These are phyloP conservation scores for Yarrowia sp. DNA, from an alignment of 805 yeast genomes.

Conservation along the genomic window DNA sequence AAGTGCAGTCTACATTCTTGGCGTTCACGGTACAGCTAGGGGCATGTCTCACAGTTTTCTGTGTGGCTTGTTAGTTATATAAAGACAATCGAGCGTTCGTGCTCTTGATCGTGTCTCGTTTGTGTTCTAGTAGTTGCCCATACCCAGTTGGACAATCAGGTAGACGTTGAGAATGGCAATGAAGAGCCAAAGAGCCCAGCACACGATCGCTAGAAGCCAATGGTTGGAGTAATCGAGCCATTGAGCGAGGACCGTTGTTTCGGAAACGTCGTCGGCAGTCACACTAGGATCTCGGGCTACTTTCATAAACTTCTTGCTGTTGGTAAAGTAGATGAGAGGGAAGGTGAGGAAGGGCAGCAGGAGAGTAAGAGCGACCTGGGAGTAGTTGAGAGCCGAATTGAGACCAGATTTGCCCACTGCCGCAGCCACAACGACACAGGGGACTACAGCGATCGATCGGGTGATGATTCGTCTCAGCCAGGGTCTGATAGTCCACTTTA, in stretches of 20 bases:
- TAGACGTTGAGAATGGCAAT: slow-evolving; percentile 76
- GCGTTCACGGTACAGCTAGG: too few species aligned
- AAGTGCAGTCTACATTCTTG: too few species aligned
- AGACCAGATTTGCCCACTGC: slow-evolving; percentile 78
- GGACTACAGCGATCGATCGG: slow-evolving; percentile 77
- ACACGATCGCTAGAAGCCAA: slow-evolving; percentile 61
- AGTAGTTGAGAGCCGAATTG: slow-evolving; percentile 74
- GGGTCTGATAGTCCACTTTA: slow-evolving; percentile 80
- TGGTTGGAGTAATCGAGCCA: slow-evolving; percentile 57
- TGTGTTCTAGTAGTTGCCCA: slow-evolving; percentile 49
- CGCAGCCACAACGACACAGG: slow-evolving; percentile 76
- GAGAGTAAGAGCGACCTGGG: slow-evolving; percentile 84
- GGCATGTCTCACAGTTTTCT: too few species aligned
- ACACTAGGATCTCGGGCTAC: slow-evolving; percentile 39
- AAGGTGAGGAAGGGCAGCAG: slow-evolving; percentile 84
- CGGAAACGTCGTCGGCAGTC: slow-evolving; percentile 13
- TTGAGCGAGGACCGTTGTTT: slow-evolving; percentile 25
- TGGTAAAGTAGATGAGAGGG: slow-evolving; percentile 83
- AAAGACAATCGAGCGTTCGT: neutral
- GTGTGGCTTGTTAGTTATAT: too few species aligned
- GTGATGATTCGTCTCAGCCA: slow-evolving; percentile 82
- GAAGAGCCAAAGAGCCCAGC: slow-evolving; percentile 70
- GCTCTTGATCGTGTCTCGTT: neutral
- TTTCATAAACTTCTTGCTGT: slow-evolving; percentile 70
- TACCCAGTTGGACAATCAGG: slow-evolving; percentile 58